Conservation (phyloP, 129 eudicot species). For the Chrysanthemum seticuspe region DNA sequence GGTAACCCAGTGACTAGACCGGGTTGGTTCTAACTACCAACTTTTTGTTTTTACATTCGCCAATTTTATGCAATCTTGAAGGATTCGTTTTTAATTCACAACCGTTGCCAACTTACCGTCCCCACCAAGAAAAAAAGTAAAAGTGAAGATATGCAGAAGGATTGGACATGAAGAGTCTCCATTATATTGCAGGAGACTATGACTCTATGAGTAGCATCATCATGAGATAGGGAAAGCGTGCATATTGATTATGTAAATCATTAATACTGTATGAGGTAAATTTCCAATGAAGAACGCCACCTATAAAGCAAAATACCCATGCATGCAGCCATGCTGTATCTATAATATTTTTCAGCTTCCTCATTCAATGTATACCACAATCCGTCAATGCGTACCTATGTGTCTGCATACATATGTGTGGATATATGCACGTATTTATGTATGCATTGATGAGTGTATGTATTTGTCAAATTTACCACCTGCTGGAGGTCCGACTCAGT, state of each 20-base stretch:
- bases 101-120: too few relatives aligned
- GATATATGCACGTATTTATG: neutral
- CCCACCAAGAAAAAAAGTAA: neutral
- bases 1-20: too few relatives aligned
- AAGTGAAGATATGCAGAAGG: conserved; percentile 3
- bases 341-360: neutral
- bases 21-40: too few relatives aligned
- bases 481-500: too few relatives aligned
- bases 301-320: conserved; percentile 8
- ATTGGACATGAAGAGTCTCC: conserved; percentile 13
- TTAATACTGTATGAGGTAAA: conserved; percentile 7
- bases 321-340: neutral
- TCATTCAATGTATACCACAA: neutral
- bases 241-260: neutral
- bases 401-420: too few relatives aligned
- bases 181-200: neutral
- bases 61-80: too few relatives aligned
- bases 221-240: too few relatives aligned
- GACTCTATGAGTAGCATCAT: too few relatives aligned
- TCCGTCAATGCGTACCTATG: too few relatives aligned
- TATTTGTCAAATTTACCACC: neutral
- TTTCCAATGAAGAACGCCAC: conserved; percentile 18
- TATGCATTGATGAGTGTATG: neutral
- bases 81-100: too few relatives aligned
- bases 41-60: too few relatives aligned